phyloP scores from a whole-genome alignment of 2,329 filamentous ascomycete species.

The Phyllosticta citribraziliensis region DNA sequence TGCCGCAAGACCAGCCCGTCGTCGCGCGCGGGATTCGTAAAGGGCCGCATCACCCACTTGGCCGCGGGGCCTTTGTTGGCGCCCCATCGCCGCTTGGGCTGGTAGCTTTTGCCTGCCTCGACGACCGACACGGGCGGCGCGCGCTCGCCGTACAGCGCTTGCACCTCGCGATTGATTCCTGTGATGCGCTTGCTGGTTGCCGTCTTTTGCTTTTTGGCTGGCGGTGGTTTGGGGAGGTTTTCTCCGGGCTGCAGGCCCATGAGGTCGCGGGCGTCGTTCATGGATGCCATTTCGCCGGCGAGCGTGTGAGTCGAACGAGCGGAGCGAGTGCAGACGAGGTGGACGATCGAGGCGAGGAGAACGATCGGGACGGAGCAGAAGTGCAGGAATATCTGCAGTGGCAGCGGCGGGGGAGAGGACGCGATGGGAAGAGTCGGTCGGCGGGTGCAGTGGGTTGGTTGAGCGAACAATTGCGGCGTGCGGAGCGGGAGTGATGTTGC shows the following conservation, averaged over 20 bases:
- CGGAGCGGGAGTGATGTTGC: too few species aligned
- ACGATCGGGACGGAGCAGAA: too few species aligned
- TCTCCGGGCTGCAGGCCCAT: slow-evolving; percentile 12
- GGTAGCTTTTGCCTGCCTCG: slow-evolving; percentile 30
- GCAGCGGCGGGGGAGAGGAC: too few species aligned
- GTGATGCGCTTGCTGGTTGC: slow-evolving; percentile 10
- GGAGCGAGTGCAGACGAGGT: too few species aligned
- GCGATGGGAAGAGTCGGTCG: too few species aligned
- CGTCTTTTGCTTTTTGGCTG: slow-evolving; percentile 12
- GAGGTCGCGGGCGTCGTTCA: slow-evolving; percentile 15
- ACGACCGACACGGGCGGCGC: slow-evolving; percentile 31
- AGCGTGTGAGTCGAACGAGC: background rate
- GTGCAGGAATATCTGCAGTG: too few species aligned
- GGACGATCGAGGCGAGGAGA: background rate
- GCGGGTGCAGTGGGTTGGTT: too few species aligned
- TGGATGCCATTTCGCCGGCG: slow-evolving; percentile 12
- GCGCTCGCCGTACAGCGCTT: slow-evolving; percentile 31
- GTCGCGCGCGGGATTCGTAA: slow-evolving; percentile 66
- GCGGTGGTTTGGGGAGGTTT: slow-evolving; percentile 4
- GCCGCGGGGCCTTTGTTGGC: slow-evolving; percentile 29
- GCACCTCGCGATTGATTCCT: slow-evolving; percentile 32
- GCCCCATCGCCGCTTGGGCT: slow-evolving; percentile 22
- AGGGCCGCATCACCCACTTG: slow-evolving; percentile 41
- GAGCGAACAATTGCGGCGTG: too few species aligned
- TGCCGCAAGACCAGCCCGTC: slow-evolving; percentile 66